Conservation (phyloP, 495 filamentous ascomycete genomes). For the Aspergillus saccharolyticus region DNA sequence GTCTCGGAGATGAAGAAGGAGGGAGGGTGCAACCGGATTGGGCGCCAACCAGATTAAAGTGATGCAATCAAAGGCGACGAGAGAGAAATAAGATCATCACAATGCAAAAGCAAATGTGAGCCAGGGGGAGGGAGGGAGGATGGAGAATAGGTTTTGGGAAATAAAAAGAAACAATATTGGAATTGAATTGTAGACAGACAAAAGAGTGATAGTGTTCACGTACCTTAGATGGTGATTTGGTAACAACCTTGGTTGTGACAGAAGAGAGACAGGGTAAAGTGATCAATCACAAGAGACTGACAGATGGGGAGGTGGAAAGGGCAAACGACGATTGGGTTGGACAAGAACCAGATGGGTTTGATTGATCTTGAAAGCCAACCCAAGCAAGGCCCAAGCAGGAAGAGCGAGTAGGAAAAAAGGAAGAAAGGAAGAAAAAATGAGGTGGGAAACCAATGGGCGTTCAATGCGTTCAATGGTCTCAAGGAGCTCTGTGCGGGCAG, state of each 20-base stretch:
- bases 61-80: constrained; percentile 12
- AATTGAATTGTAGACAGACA: too few relatives aligned
- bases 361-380: constrained; percentile 16
- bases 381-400: background rate
- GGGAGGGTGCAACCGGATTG: constrained; percentile 14
- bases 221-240: constrained; percentile 27
- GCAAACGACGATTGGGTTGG: constrained; percentile 21
- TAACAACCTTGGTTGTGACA: constrained; percentile 21
- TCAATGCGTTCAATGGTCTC: too few relatives aligned
- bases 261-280: constrained; percentile 10
- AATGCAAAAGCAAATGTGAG: constrained; percentile 14
- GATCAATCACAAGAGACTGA: constrained; percentile 24
- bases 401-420: constrained; percentile 23
- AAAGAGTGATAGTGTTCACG: constrained; percentile 12
- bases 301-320: constrained; percentile 17
- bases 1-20: constrained; percentile 7
- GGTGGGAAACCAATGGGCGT: constrained; percentile 20
- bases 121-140: constrained; percentile 7
- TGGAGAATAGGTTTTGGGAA: constrained; percentile 7
- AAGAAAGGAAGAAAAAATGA: constrained; percentile 17
- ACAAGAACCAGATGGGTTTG: constrained; percentile 16
- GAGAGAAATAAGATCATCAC: constrained; percentile 18
- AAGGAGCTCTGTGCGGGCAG: constrained; percentile 26
- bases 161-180: too few relatives aligned
- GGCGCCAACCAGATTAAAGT: constrained; percentile 1